Evolutionary conservation across 306 rosid species (phyloP).

Genomic region (Dalbergia oliveri): DNA sequence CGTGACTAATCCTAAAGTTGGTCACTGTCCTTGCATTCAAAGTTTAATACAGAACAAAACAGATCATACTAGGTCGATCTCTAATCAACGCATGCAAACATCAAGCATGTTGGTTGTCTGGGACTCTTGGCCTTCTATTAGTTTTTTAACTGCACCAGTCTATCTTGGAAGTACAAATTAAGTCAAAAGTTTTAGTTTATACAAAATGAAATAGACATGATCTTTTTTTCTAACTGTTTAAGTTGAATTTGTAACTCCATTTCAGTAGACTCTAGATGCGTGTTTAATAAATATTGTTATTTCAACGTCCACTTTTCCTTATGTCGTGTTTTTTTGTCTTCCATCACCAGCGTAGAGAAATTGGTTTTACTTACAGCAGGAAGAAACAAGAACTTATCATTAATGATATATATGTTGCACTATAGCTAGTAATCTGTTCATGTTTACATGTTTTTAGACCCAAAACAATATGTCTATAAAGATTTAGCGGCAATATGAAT

Average conservation of each 20-base stretch:
- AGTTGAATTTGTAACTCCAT: neutral
- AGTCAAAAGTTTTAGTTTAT: neutral
- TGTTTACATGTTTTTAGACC: no score
- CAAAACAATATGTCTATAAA: no score
- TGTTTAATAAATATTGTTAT: neutral
- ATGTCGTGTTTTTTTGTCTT: neutral
- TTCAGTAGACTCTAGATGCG: neutral
- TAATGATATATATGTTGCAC: no score
- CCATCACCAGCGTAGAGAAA: no score
- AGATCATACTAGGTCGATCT: conserved; percentile 35
- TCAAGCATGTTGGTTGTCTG: conserved; percentile 39
- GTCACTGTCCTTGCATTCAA: conserved; percentile 14
- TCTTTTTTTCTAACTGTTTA: no score
- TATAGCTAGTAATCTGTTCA: no score
- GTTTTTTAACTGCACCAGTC: neutral
- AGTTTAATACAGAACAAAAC: conserved; percentile 40
- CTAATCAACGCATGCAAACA: conserved; percentile 13
- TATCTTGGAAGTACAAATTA: neutral
- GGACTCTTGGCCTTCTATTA: neutral
- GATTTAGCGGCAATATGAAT: no score
- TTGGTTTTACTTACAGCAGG: no score
- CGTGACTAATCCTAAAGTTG: conserved; percentile 36
- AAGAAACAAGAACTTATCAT: no score
- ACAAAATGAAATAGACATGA: no score
- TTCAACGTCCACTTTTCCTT: no score